Base-by-base conservation (phyloP, 2,329 filamentous ascomycete species). In the Diaporthe ampelina region DNA sequence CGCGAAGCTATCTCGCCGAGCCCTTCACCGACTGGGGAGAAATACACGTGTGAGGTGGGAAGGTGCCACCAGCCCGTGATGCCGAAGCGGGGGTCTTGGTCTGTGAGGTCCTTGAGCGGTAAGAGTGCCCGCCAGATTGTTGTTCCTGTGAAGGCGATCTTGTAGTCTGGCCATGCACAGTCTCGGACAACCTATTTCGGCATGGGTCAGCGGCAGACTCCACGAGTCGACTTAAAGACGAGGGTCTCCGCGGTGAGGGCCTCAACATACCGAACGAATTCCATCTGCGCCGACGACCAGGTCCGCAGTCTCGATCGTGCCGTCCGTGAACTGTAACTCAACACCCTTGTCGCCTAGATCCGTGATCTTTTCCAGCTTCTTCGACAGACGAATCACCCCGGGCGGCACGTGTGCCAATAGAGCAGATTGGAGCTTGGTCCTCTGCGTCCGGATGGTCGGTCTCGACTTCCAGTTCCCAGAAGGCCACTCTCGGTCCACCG, bases 271-370 rank as follows among this genome's bases (percentile, higher is more conserved):
- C 6, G 87, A 88, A 73, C 86, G 84, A 69, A 89, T 89, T 3
- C 88, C 87, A 77, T 90, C 87, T 6, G 86, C 88, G 0, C 87
- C 88, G 2, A 90, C 83, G 0, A 89, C 82, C 0, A 90, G 78
- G 75, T 88, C 87, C 3, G 83, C 83, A 21, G 82, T 78, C 3
- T 83, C 83, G 0, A 59, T 69, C 6, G 77, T 78, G 4, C 84
- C 84, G 76, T 90, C 87, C 17, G 85, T 81, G 73, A 91, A 90
- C 0, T 73, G 61, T 13, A 90, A 79, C 4, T 80, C 76, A 1
- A 88, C 79, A 5, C 84, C 86, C 0, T 78, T 79, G 9, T 43
- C 56, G 63, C 68, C 19, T 2, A 84, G 74, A 65, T 88, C 81
- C 4, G 84, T 78, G 2, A 89, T 76, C 0, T 75, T 76, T 0